phyloP scores from a whole-genome alignment of 257 asterid genomes.

The Penstemon newberryi region DNA sequence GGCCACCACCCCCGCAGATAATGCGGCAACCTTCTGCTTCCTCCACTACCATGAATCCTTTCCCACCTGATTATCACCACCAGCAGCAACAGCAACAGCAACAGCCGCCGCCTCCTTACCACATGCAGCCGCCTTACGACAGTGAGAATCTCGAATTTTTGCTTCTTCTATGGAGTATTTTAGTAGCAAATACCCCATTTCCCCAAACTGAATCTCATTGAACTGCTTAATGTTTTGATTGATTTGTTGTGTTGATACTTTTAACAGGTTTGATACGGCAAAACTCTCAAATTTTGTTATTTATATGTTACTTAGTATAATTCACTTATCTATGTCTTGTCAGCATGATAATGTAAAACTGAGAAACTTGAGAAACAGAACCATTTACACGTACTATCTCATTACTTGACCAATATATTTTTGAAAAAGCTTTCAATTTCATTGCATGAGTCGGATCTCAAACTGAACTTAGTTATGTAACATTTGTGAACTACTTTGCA shows the following conservation, averaged over 20 bases:
- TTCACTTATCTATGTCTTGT: too few species aligned
- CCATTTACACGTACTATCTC: constrained; percentile 1
- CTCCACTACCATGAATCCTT: constrained; percentile 66
- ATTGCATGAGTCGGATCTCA: not conserved
- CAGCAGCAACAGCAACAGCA: constrained; percentile 8
- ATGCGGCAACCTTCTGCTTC: constrained; percentile 94
- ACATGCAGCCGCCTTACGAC: constrained; percentile 61
- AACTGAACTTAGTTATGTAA: not conserved
- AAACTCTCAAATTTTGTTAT: too few species aligned
- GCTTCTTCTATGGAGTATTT: too few species aligned
- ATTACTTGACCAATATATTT: constrained; percentile 12
- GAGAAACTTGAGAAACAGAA: constrained; percentile 7
- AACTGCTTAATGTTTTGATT: too few species aligned
- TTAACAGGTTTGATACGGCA: too few species aligned
- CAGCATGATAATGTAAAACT: not conserved
- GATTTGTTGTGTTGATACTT: too few species aligned
- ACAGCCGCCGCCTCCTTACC: constrained; percentile 53
- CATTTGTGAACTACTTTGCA: not conserved
- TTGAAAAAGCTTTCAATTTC: constrained; percentile 1
- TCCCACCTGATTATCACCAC: constrained; percentile 56
- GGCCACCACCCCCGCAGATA: constrained; percentile 71
- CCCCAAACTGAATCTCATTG: too few species aligned
- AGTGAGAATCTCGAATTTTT: constrained; percentile 36
- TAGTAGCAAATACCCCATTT: too few species aligned
- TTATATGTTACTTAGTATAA: too few species aligned